These are phyloP conservation scores for Echites panduratus DNA, from an alignment of 257 asterid genomes.

Conservation along the genomic window DNA sequence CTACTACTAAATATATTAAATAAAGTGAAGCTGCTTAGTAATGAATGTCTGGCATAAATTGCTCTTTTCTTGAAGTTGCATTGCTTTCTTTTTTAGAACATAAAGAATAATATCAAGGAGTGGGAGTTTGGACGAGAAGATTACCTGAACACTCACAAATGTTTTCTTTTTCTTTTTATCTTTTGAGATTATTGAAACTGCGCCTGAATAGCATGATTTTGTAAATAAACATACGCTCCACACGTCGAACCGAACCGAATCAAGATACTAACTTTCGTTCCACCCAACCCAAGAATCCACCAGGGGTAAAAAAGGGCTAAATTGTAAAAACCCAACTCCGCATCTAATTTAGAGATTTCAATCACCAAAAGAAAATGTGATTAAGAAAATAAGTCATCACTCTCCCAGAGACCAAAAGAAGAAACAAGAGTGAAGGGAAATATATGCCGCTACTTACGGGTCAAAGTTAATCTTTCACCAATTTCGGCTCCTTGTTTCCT, in stretches of 20 bases:
- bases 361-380: neutral
- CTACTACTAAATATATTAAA: neutral
- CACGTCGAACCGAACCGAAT: neutral
- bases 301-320: neutral
- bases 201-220: too few species aligned
- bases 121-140: neutral
- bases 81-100: neutral
- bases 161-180: too few species aligned
- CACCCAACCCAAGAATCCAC: neutral
- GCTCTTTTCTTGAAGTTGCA: neutral
- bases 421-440: neutral
- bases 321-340: neutral
- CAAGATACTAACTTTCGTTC: neutral
- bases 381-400: neutral
- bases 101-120: neutral
- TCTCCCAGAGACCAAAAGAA: neutral
- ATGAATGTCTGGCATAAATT: neutral
- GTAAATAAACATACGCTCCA: too few species aligned
- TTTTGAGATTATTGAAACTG: too few species aligned
- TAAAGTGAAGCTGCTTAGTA: neutral
- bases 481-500: neutral
- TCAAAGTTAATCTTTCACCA: neutral
- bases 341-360: neutral
- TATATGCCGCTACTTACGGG: neutral
- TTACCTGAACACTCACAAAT: neutral